Evolutionary conservation across 176 grass and related monocot genomes (phyloP).

Genomic region (Hyparrhenia diplandra): DNA sequence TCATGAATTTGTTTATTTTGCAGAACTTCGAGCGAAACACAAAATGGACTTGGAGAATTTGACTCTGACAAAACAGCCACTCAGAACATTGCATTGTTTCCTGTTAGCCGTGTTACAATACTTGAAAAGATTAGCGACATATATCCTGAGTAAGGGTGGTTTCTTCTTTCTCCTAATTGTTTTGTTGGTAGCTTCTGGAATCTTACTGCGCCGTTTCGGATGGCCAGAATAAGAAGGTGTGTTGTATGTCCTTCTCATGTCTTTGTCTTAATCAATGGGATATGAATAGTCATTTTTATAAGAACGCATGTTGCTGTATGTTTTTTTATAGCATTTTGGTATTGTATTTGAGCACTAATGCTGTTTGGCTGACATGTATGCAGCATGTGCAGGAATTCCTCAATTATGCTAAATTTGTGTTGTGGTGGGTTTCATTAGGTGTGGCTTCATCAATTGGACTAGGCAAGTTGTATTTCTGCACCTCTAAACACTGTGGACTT

Average conservation of each 20-base stretch:
- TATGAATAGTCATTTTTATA: constrained; percentile 17
- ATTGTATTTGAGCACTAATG: background rate
- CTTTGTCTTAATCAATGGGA: constrained; percentile 10
- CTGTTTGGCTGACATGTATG: constrained; percentile 35
- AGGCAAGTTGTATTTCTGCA: constrained; percentile 51
- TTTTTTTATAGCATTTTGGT: background rate
- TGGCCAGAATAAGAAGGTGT: constrained; percentile 72
- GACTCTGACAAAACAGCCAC: constrained; percentile 75
- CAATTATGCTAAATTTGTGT: constrained; percentile 66
- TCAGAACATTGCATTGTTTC: constrained; percentile 68
- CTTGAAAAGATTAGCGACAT: constrained; percentile 59
- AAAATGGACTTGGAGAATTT: constrained; percentile 66
- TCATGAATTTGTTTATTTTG: constrained; percentile 26
- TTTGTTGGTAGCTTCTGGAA: constrained; percentile 37
- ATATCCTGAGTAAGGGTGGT: constrained; percentile 58
- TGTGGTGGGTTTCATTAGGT: constrained; percentile 95
- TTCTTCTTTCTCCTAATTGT: constrained; percentile 58
- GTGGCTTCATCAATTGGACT: constrained; percentile 96
- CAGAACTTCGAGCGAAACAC: constrained; percentile 80
- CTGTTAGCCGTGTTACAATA: constrained; percentile 65
- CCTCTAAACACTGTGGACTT: background rate
- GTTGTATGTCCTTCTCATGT: background rate
- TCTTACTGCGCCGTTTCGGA: constrained; percentile 42
- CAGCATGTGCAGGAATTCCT: constrained; percentile 83
- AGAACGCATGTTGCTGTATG: background rate